Percentiles rank a stretch among this genome's conserved stretches.
phyloP scores from a whole-genome alignment of 805 yeast genomes.

The Wickerhamomyces xylosicus region DNA sequence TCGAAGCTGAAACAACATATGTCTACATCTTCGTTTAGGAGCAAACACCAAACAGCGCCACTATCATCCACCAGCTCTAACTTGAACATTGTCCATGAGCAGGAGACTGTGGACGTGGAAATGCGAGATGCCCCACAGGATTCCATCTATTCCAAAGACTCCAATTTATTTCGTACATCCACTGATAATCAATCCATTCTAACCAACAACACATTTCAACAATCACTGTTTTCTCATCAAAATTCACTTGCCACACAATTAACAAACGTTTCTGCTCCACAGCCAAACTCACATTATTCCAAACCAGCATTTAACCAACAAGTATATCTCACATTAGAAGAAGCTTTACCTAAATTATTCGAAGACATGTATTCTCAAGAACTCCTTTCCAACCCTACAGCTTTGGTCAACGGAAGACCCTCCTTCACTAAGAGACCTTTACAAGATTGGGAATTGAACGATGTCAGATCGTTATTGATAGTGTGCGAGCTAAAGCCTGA shows the following conservation, averaged over 20 bases:
- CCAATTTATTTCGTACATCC: too few relatives aligned
- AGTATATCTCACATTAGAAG: conserved; percentile 25
- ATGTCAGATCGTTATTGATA: conserved; percentile 53
- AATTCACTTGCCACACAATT: conserved; percentile 11
- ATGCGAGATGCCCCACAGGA: conserved; percentile 11
- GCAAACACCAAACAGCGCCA: conserved; percentile 9
- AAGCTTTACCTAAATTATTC: conserved; percentile 43
- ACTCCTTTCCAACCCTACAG: conserved; percentile 31
- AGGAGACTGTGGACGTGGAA: conserved; percentile 8
- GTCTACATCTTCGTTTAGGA: conserved; percentile 8
- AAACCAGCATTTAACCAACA: background rate
- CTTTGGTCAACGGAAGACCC: conserved; percentile 50
- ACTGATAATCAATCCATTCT: too few relatives aligned
- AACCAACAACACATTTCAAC: conserved; percentile 5
- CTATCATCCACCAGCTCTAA: conserved; percentile 1
- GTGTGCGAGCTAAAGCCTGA: conserved; percentile 34
- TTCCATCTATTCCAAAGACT: conserved; percentile 1
- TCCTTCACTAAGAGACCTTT: conserved; percentile 50
- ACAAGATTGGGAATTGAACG: conserved; percentile 65
- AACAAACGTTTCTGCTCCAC: conserved; percentile 7
- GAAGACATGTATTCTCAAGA: conserved; percentile 51
- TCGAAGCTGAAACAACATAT: conserved; percentile 1
- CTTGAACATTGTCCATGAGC: conserved; percentile 4
- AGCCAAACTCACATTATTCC: conserved; percentile 3
- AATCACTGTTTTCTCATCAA: conserved; percentile 14